phyloP scores from a whole-genome alignment of 192 early-diverging fungal genomes.

The Phlyctochytrium arcticum region DNA sequence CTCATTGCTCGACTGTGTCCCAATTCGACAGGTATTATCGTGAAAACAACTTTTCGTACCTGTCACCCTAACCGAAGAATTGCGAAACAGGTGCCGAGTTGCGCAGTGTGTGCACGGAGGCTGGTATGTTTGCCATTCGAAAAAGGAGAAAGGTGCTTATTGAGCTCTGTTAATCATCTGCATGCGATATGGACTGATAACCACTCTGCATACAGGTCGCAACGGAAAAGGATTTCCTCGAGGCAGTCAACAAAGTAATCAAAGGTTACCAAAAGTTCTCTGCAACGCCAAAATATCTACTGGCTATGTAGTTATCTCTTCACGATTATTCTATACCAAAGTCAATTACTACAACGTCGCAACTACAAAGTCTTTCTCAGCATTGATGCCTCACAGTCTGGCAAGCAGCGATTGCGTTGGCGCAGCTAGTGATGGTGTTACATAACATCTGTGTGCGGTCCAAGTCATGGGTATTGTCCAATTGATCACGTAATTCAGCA shows the following conservation, averaged over 20 bases:
- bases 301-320: slow-evolving; percentile 35
- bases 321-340: not conserved
- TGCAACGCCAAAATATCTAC: slow-evolving; percentile 85
- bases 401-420: slow-evolving; percentile 14
- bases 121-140: slow-evolving; percentile 99
- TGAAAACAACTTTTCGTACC: too few species aligned
- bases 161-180: not conserved
- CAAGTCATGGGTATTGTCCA: not conserved
- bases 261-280: slow-evolving; percentile 99
- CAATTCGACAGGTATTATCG: slow-evolving; percentile 88
- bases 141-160: slow-evolving; percentile 52
- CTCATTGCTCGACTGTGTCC: slow-evolving; percentile 97
- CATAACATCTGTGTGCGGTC: not conserved
- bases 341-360: not conserved
- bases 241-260: slow-evolving; percentile 99
- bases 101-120: slow-evolving; percentile 98
- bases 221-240: slow-evolving; percentile 99
- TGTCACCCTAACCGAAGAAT: too few species aligned
- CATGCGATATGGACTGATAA: not conserved
- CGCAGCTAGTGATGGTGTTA: slow-evolving; percentile 27
- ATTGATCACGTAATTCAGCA: not conserved
- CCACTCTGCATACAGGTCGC: slow-evolving; percentile 62
- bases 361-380: not conserved
- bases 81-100: slow-evolving; percentile 78
- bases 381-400: slow-evolving; percentile 8